These are phyloP conservation scores for Metschnikowia cerradonensis DNA, from an alignment of 805 yeast genomes.

Conservation along the genomic window DNA sequence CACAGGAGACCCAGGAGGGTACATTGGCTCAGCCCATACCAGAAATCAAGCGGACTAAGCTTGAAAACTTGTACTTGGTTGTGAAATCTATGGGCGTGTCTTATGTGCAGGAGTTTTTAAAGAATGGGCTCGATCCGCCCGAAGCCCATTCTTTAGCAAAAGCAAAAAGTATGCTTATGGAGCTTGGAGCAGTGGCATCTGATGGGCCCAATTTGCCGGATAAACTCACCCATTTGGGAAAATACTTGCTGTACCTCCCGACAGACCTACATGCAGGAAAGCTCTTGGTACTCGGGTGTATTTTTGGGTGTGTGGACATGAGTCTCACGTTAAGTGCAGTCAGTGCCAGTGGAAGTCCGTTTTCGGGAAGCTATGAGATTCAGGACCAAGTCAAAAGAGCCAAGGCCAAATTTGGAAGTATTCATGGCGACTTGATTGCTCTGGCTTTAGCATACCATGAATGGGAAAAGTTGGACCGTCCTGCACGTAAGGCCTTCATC, in stretches of 20 bases:
- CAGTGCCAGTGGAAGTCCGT: constrained; percentile 70
- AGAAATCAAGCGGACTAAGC: constrained; percentile 78
- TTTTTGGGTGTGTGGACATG: constrained; percentile 76
- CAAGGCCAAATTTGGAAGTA: constrained; percentile 41
- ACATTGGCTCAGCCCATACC: constrained; percentile 81
- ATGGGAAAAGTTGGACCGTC: constrained; percentile 33
- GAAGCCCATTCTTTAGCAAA: constrained; percentile 44
- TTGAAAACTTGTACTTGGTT: constrained; percentile 76
- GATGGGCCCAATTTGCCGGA: constrained; percentile 20
- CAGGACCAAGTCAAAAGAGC: constrained; percentile 57
- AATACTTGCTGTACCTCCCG: constrained; percentile 75
- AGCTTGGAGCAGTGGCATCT: constrained; percentile 65
- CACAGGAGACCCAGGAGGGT: constrained; percentile 48
- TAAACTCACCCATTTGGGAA: constrained; percentile 70
- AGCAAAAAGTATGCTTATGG: constrained; percentile 51
- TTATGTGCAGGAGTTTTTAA: constrained; percentile 65
- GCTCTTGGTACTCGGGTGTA: constrained; percentile 69
- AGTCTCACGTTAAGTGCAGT: constrained; percentile 81
- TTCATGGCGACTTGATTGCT: constrained; percentile 71
- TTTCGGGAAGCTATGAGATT: constrained; percentile 56
- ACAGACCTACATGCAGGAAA: constrained; percentile 85
- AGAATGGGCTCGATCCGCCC: constrained; percentile 82
- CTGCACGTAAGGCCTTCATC: constrained; percentile 40
- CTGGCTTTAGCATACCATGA: constrained; percentile 54
- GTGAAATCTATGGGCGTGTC: constrained; percentile 87